Evolutionary conservation across 2,329 filamentous ascomycete genomes (phyloP).

Genomic region (Epichloe uncinata): DNA sequence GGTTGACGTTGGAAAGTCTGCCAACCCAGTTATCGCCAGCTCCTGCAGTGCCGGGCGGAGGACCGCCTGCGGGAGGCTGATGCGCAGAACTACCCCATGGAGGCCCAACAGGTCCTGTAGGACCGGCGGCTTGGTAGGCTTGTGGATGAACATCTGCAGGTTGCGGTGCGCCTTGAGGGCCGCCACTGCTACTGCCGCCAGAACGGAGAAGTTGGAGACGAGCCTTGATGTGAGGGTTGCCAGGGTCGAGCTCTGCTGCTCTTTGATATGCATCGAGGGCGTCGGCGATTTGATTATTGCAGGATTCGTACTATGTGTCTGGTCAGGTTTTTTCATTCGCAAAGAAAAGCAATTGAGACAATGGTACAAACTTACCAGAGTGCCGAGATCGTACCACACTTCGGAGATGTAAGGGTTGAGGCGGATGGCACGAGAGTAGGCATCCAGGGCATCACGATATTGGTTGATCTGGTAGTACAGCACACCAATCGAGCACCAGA

Average conservation of each 20-base stretch:
- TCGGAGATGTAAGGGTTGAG: slow-evolving; percentile 97
- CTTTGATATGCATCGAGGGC: slow-evolving; percentile 91
- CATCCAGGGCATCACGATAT: slow-evolving; percentile 93
- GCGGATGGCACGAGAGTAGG: slow-evolving; percentile 91
- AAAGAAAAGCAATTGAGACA: slow-evolving; percentile 21
- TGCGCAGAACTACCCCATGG: slow-evolving; percentile 77
- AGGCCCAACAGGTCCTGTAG: slow-evolving; percentile 70
- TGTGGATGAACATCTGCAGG: slow-evolving; percentile 94
- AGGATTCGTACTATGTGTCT: slow-evolving; percentile 70
- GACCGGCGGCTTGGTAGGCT: slow-evolving; percentile 73
- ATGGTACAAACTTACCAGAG: slow-evolving; percentile 47
- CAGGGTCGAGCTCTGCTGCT: slow-evolving; percentile 85
- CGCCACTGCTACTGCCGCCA: slow-evolving; percentile 58
- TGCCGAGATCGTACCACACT: slow-evolving; percentile 97
- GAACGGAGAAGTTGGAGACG: slow-evolving; percentile 79
- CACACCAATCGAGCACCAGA: slow-evolving; percentile 99
- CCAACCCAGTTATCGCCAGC: slow-evolving; percentile 43
- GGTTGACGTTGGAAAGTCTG: slow-evolving; percentile 67
- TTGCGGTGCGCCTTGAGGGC: slow-evolving; percentile 66
- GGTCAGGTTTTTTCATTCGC: slow-evolving; percentile 1
- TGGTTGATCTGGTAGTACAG: slow-evolving; percentile 99
- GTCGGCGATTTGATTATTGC: slow-evolving; percentile 96
- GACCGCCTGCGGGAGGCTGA: slow-evolving; percentile 35
- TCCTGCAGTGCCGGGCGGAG: slow-evolving; percentile 48
- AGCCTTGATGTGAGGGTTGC: slow-evolving; percentile 92